Evolutionary conservation across 2,329 filamentous ascomycete genomes (phyloP).

Genomic region (Microcyclospora tardicrescens): DNA sequence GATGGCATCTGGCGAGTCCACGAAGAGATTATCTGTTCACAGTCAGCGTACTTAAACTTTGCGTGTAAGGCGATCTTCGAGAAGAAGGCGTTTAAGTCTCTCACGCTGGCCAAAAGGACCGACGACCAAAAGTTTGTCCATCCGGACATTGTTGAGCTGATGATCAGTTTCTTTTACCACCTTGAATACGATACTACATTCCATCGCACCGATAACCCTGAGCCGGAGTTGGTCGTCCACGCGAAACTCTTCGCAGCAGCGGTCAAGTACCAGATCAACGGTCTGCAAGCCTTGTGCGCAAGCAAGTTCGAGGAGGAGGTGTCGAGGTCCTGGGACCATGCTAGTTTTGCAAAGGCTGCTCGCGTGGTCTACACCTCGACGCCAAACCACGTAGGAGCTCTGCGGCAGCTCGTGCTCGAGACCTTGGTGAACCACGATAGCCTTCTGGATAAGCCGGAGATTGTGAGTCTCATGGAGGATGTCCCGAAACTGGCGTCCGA

Average conservation of each 20-base stretch:
- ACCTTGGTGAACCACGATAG: too few species aligned
- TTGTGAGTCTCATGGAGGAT: too few species aligned
- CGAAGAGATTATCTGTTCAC: slow-evolving; percentile 12
- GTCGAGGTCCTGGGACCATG: not conserved
- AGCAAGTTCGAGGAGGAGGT: not conserved
- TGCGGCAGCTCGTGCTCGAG: too few species aligned
- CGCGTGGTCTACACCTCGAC: not conserved
- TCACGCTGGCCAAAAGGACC: not conserved
- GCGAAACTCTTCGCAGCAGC: not conserved
- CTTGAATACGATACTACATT: not conserved
- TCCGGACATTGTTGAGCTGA: not conserved
- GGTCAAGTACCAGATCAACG: not conserved
- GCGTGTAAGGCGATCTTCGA: slow-evolving; percentile 11
- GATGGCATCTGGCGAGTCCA: slow-evolving; percentile 11
- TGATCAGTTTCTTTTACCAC: slow-evolving; percentile 1
- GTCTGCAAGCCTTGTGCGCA: not conserved
- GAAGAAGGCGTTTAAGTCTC: not conserved
- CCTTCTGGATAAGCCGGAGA: too few species aligned
- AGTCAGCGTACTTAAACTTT: slow-evolving; percentile 13
- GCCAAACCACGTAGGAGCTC: not conserved
- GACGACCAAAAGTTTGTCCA: not conserved
- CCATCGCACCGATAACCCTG: not conserved
- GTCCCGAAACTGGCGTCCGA: too few species aligned
- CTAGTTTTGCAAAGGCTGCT: not conserved
- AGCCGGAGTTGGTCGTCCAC: not conserved